These are phyloP conservation scores for Ganoderma lucidum DNA, from an alignment of 1,284 basidiomycete genomes.

Conservation along the genomic window DNA sequence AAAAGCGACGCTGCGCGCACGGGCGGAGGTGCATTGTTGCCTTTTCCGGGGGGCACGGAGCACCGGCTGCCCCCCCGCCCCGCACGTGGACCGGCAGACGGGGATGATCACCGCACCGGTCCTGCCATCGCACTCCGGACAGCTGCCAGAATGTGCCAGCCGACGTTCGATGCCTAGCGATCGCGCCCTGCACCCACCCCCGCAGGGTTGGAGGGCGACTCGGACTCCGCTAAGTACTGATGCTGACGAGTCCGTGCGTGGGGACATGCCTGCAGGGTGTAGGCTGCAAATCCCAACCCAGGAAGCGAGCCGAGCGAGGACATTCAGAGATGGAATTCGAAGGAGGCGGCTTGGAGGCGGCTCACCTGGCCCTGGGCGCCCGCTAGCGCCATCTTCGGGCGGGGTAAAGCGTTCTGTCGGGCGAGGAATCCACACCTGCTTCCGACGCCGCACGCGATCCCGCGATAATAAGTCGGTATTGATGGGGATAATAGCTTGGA, in stretches of 20 bases:
- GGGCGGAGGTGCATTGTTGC: conserved; percentile 12
- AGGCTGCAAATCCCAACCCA: neutral
- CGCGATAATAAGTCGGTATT: neutral
- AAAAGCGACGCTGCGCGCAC: conserved; percentile 5
- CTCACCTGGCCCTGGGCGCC: neutral
- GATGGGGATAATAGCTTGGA: no score
- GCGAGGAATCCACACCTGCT: neutral
- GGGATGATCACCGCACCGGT: conserved; percentile 23
- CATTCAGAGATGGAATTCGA: no score
- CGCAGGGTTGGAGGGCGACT: neutral
- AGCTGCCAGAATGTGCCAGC: neutral
- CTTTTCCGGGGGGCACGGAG: conserved; percentile 16
- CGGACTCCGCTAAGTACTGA: no score
- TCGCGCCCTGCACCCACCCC: neutral
- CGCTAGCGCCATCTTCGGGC: neutral
- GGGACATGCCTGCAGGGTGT: neutral
- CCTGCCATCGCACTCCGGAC: conserved; percentile 3
- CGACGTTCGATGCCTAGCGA: neutral
- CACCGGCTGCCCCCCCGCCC: conserved; percentile 13
- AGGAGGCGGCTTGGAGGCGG: no score
- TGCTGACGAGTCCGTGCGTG: neutral
- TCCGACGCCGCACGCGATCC: conserved; percentile 1
- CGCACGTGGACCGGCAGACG: conserved; percentile 24
- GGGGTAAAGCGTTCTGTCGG: neutral
- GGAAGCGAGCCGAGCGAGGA: neutral